Evolutionary conservation across 106 monocot genomes (phyloP), one percentile per base, ranked within the genome.

Genomic region (Ottelia alismoides): DNA sequence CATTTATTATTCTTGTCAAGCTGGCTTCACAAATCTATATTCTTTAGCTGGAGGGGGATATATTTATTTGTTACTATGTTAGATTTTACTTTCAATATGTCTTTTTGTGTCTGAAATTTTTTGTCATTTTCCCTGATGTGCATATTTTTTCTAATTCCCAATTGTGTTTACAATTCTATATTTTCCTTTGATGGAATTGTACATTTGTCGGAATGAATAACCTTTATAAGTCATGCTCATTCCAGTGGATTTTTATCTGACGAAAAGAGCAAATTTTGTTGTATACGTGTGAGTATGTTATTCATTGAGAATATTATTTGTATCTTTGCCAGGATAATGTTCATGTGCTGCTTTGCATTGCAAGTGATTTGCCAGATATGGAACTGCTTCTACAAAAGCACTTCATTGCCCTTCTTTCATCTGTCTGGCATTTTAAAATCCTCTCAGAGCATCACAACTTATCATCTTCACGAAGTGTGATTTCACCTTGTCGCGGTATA

Each of bases 321-420:
- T 55, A n/a, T n/a, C 20, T 81, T 22, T 71, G 35, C 9, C 74
- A 98, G 98, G 98, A 98, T 71, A 85, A 98, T 70, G 70, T 79
- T 28, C 69, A 62, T 18, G 48, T 53, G 31, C 69, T 98, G 70
- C 74, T 98, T 21, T 77, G 76, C 54, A 62, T 85, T 52, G 74
- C 76, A 11, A 79, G 78, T 58, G 72, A 82, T 21, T 69, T 74
- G 29, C 77, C 98, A 24, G 71, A 90, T 57, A 75, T 64, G 55
- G 98, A 98, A 52, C 62, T 85, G 52, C 85, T 90, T 19, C 89
- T 98, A 62, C 98, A 90, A 55, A 89, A 85, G 67, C 98, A 98
- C 75, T 98, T 90, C 51, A 51, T 79, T 27, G 81, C 89, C 17
- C 53, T 98, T 30, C 70, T 98, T 50, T 79, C 98, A 55, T 74